A percentile compares a stretch with the other conserved stretches of the same genome.
These are phyloP conservation scores for Luvunga scandens DNA, from an alignment of 345 rosid genomes.

Conservation along the genomic window DNA sequence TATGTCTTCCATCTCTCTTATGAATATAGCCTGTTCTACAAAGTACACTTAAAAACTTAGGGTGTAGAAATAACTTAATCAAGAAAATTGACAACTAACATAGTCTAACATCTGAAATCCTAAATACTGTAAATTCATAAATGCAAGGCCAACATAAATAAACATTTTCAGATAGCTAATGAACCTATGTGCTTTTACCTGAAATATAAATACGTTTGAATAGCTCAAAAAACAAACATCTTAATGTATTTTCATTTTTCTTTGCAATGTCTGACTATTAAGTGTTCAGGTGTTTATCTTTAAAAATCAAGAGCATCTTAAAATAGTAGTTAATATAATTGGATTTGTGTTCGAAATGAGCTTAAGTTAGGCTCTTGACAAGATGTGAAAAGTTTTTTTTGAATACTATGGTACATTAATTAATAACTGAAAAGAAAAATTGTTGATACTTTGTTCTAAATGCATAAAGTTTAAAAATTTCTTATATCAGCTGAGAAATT, in stretches of 20 bases:
- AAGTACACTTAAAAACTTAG: neutral
- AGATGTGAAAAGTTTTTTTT: neutral
- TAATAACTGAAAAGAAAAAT: neutral
- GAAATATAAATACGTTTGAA: neutral
- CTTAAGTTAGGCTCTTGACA: neutral
- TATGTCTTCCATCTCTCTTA: constrained; percentile 73
- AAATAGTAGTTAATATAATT: neutral
- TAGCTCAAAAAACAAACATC: neutral
- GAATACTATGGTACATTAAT: neutral
- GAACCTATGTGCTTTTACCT: neutral
- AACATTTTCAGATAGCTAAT: neutral
- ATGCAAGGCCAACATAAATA: neutral
- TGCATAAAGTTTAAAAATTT: neutral
- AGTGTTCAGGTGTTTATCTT: neutral
- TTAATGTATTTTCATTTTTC: neutral
- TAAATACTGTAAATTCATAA: neutral
- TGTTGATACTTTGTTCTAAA: neutral
- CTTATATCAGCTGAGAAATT: neutral
- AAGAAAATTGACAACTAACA: neutral
- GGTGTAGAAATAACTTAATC: neutral
- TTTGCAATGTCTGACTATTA: neutral
- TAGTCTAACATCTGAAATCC: neutral
- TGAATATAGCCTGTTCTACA: constrained; percentile 53
- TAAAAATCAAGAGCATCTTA: neutral
- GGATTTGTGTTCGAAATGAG: neutral